Percentiles rank a stretch among this genome's conserved stretches.
These are phyloP conservation scores for Datisca glomerata DNA, from an alignment of 306 rosid species.

Conservation along the genomic window DNA sequence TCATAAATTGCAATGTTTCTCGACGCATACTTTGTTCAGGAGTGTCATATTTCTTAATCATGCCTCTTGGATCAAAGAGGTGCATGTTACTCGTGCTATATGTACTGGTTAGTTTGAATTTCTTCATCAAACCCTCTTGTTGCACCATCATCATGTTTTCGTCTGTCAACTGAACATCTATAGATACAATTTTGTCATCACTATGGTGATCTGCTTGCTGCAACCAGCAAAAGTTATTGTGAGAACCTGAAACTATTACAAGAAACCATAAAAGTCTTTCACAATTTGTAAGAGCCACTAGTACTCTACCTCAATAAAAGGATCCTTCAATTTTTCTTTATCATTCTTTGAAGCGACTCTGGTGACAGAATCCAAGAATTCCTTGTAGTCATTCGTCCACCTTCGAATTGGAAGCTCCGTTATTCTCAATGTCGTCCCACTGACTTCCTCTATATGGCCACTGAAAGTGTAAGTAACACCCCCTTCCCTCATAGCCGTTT, in stretches of 20 bases:
- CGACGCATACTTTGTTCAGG: constrained; percentile 75
- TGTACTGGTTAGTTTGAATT: constrained; percentile 50
- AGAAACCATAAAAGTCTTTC: neutral
- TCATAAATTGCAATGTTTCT: too few species aligned
- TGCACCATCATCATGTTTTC: constrained; percentile 38
- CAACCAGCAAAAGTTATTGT: constrained; percentile 2
- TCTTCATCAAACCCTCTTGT: constrained; percentile 79
- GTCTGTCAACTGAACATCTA: constrained; percentile 43
- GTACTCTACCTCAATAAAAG: constrained; percentile 51
- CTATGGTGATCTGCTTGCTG: constrained; percentile 84
- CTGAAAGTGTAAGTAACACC: constrained; percentile 37
- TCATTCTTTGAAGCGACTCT: constrained; percentile 54
- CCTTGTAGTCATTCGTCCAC: constrained; percentile 96
- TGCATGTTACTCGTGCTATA: constrained; percentile 84
- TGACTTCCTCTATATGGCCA: constrained; percentile 50
- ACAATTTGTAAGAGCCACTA: neutral
- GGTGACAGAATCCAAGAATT: constrained; percentile 63
- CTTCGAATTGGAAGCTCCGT: constrained; percentile 67
- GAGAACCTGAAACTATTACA: constrained; percentile 1
- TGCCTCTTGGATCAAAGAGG: constrained; percentile 69
- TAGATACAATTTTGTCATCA: constrained; percentile 61
- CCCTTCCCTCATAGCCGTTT: constrained; percentile 44
- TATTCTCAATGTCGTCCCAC: constrained; percentile 52
- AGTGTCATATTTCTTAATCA: constrained; percentile 68
- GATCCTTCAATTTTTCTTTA: constrained; percentile 44